phyloP scores from a whole-genome alignment of 805 yeast genomes.

The Metahyphopichia silvanorum region DNA sequence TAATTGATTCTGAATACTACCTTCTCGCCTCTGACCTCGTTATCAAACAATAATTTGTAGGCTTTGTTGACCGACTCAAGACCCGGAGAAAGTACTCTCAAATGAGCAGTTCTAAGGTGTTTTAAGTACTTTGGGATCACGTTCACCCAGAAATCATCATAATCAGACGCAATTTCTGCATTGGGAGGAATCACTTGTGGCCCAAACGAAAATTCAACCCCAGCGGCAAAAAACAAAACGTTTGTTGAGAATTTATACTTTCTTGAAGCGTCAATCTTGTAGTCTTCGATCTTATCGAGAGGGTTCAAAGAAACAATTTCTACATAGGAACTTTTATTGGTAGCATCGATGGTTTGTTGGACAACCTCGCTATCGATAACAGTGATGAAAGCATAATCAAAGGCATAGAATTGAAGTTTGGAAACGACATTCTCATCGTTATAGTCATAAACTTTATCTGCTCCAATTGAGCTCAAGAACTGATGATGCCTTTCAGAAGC shows the following conservation, averaged over 20 bases:
- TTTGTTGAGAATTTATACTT: too few species aligned
- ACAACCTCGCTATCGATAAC: slow-evolving; percentile 17
- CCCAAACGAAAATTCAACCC: slow-evolving; percentile 7
- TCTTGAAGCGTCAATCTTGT: slow-evolving; percentile 9
- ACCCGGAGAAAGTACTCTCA: neutral
- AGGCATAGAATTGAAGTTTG: slow-evolving; percentile 18
- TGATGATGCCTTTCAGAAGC: slow-evolving; percentile 23
- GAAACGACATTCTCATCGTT: slow-evolving; percentile 18
- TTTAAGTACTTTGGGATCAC: neutral
- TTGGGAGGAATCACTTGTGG: slow-evolving; percentile 4
- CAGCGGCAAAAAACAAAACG: slow-evolving; percentile 9
- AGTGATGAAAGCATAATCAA: slow-evolving; percentile 26
- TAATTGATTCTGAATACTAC: neutral
- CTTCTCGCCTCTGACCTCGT: neutral
- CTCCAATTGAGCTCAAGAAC: slow-evolving; percentile 24
- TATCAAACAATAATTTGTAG: neutral
- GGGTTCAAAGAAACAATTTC: slow-evolving; percentile 17
- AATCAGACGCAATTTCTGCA: slow-evolving; percentile 7
- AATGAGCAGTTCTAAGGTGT: neutral
- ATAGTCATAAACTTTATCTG: slow-evolving; percentile 28
- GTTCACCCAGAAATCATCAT: neutral
- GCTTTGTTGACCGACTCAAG: neutral
- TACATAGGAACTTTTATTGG: slow-evolving; percentile 18
- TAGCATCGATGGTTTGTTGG: slow-evolving; percentile 25
- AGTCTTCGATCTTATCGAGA: slow-evolving; percentile 6